phyloP scores from a whole-genome alignment of 176 grass and related monocot genomes.

The Eremochloa ophiuroides region DNA sequence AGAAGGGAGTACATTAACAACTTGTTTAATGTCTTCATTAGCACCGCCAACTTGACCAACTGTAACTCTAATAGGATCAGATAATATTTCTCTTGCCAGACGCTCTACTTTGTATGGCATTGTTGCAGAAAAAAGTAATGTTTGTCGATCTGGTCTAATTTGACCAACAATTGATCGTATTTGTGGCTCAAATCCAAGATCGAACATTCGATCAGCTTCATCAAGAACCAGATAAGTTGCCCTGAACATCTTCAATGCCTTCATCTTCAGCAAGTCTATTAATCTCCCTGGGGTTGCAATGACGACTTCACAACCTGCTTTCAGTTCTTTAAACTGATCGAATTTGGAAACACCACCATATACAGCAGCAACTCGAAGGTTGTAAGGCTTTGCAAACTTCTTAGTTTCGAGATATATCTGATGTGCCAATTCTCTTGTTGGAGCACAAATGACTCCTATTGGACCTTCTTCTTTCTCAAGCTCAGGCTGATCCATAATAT shows the following conservation, averaged over 20 bases:
- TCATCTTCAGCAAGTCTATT: slow-evolving; percentile 98
- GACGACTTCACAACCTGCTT: slow-evolving; percentile 91
- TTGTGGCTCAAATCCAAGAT: slow-evolving; percentile 97
- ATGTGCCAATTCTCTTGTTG: slow-evolving; percentile 96
- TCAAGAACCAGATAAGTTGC: slow-evolving; percentile 95
- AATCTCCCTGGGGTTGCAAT: slow-evolving; percentile 93
- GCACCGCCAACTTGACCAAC: slow-evolving; percentile 95
- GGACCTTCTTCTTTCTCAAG: slow-evolving; percentile 96
- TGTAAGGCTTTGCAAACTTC: slow-evolving; percentile 97
- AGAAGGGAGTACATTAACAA: slow-evolving; percentile 93
- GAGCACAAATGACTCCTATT: slow-evolving; percentile 94
- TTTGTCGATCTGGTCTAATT: slow-evolving; percentile 95
- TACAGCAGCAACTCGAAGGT: slow-evolving; percentile 86
- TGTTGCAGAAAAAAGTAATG: slow-evolving; percentile 98
- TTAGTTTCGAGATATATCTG: slow-evolving; percentile 97
- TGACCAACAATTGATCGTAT: slow-evolving; percentile 94
- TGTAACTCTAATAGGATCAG: slow-evolving; percentile 87
- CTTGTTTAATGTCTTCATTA: slow-evolving; percentile 97
- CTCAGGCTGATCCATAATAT: slow-evolving; percentile 99
- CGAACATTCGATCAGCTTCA: slow-evolving; percentile 99
- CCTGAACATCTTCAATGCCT: slow-evolving; percentile 85
- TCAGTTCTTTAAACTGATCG: slow-evolving; percentile 97
- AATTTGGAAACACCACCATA: slow-evolving; percentile 97
- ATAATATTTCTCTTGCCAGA: slow-evolving; percentile 89
- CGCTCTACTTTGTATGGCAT: slow-evolving; percentile 99